A percentile compares a stretch with the other conserved stretches of the same genome.
Evolutionary conservation across 768 basidiomycete species (phyloP).

Genomic region (Gelatoporia subvermispora): DNA sequence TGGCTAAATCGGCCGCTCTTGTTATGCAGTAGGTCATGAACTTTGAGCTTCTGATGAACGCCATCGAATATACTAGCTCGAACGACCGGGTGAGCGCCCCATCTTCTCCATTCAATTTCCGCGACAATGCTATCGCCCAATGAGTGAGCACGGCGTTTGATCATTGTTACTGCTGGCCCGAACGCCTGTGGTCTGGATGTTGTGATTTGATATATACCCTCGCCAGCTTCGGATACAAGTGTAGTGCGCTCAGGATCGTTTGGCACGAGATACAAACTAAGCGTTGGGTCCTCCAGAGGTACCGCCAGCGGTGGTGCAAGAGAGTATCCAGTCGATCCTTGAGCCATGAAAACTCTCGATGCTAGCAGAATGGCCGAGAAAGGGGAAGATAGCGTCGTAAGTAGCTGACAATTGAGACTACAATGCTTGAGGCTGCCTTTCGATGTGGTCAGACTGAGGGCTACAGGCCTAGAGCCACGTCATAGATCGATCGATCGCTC

Average conservation of each 20-base stretch:
- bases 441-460: too few relatives aligned
- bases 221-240: slow-evolving; percentile 46
- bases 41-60: slow-evolving; percentile 21
- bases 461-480: too few relatives aligned
- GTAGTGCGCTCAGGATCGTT: slow-evolving; percentile 46
- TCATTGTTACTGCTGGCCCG: slow-evolving; percentile 31
- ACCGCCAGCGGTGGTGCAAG: too few relatives aligned
- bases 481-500: too few relatives aligned
- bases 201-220: slow-evolving; percentile 43
- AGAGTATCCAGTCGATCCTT: too few relatives aligned
- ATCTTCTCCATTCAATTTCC: slow-evolving; percentile 43
- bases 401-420: too few relatives aligned
- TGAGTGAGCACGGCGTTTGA: slow-evolving; percentile 36
- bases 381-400: too few relatives aligned
- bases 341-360: too few relatives aligned
- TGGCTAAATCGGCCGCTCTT: slow-evolving; percentile 33
- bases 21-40: slow-evolving; percentile 40
- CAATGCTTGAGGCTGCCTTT: too few relatives aligned
- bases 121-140: slow-evolving; percentile 40
- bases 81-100: slow-evolving; percentile 37
- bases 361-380: too few relatives aligned
- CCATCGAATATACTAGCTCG: slow-evolving; percentile 35
- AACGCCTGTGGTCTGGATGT: slow-evolving; percentile 31
- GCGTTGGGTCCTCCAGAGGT: slow-evolving; percentile 12
- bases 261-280: slow-evolving; percentile 51